phyloP scores from a whole-genome alignment of 352 stramenopile species.

The Pythium apleroticum region DNA sequence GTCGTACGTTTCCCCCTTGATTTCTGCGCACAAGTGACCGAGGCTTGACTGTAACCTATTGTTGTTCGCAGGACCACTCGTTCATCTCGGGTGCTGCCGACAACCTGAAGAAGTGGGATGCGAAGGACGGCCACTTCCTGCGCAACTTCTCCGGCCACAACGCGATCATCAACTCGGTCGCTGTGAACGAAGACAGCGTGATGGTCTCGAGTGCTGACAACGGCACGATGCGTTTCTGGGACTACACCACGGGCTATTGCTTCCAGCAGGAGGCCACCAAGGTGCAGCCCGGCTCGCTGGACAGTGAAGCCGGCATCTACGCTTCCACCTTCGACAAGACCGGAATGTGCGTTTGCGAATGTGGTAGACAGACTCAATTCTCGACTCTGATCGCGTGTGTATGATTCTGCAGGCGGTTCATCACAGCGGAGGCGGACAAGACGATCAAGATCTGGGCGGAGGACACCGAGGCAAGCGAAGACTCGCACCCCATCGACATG shows the following conservation, averaged over 20 bases:
- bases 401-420: constrained; percentile 84
- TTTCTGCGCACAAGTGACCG: not conserved
- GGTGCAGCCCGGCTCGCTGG: constrained; percentile 94
- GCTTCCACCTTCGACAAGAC: constrained; percentile 97
- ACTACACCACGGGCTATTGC: constrained; percentile 97
- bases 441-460: constrained; percentile 99
- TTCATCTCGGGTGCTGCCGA: constrained; percentile 97
- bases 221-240: constrained; percentile 97
- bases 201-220: constrained; percentile 97
- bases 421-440: constrained; percentile 99
- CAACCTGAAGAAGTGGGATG: constrained; percentile 99
- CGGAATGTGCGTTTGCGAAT: constrained; percentile 66
- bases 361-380: not conserved
- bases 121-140: constrained; percentile 93
- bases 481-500: constrained; percentile 98
- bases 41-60: not conserved
- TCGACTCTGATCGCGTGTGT: not conserved
- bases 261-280: constrained; percentile 97
- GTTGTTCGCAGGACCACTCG: constrained; percentile 87
- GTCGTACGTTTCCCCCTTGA: constrained; percentile 40
- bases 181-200: constrained; percentile 98
- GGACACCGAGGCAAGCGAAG: constrained; percentile 92
- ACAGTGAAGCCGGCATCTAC: constrained; percentile 98
- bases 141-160: constrained; percentile 98
- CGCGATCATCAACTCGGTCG: constrained; percentile 97